phyloP scores from a whole-genome alignment of 169 alveolate species.

The Neospora caninum region DNA sequence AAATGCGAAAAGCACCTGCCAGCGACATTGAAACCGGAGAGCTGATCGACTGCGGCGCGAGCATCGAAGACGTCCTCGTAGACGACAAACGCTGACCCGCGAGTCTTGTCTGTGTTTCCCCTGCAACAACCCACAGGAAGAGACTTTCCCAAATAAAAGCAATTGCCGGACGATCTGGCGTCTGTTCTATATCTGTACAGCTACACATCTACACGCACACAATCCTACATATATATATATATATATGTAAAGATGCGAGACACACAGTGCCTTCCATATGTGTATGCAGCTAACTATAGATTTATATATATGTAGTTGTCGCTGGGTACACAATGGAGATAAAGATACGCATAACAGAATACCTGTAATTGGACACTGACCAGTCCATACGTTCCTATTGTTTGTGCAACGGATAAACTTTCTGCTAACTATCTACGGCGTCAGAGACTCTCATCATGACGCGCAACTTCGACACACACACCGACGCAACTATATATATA shows the following conservation, averaged over 20 bases:
- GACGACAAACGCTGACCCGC: slow-evolving; percentile 85
- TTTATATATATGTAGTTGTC: too few relatives aligned
- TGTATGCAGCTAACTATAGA: too few relatives aligned
- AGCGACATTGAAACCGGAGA: slow-evolving; percentile 98
- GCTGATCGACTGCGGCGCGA: slow-evolving; percentile 97
- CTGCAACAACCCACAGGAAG: slow-evolving; percentile 14
- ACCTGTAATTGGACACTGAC: neutral
- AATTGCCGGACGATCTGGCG: neutral
- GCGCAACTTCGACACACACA: too few relatives aligned
- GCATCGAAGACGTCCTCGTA: slow-evolving; percentile 98
- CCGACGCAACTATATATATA: too few relatives aligned
- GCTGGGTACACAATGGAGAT: too few relatives aligned
- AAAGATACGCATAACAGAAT: too few relatives aligned
- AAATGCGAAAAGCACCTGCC: slow-evolving; percentile 82
- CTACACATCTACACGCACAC: neutral
- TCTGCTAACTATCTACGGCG: too few relatives aligned
- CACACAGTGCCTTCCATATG: too few relatives aligned
- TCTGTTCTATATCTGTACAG: neutral
- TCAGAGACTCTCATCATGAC: too few relatives aligned
- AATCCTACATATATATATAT: neutral
- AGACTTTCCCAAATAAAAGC: neutral
- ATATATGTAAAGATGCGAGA: neutral
- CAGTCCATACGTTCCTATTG: too few relatives aligned
- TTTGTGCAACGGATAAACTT: too few relatives aligned
- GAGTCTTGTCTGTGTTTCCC: slow-evolving; percentile 51